These are phyloP conservation scores for Talaromyces sp. DNA, from an alignment of 2,329 filamentous ascomycete genomes.

Conservation along the genomic window DNA sequence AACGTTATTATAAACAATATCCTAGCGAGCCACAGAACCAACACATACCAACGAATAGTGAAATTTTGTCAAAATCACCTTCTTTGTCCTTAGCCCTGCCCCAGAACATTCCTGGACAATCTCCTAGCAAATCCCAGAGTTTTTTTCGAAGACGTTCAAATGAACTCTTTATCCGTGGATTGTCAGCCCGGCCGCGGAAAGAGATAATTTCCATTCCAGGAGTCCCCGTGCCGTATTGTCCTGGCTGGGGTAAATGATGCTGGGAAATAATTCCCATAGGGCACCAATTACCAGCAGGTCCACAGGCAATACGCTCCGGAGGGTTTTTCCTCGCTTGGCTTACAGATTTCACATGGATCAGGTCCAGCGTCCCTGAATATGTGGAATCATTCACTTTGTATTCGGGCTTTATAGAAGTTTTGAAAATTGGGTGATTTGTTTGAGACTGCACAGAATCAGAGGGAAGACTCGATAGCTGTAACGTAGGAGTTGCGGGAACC, in stretches of 20 bases:
- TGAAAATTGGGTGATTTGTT: slow-evolving; percentile 8
- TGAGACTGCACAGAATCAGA: slow-evolving; percentile 1
- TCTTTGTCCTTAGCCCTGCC: slow-evolving; percentile 1
- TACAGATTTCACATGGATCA: slow-evolving; percentile 3
- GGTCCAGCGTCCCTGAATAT: not conserved
- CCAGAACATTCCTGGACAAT: slow-evolving; percentile 5
- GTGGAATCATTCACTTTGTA: not conserved
- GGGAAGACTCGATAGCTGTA: not conserved
- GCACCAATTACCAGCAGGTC: slow-evolving; percentile 8
- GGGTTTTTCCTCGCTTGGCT: not conserved
- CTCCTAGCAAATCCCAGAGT: slow-evolving; percentile 4
- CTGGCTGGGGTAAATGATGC: not conserved
- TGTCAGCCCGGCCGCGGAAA: not conserved
- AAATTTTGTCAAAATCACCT: slow-evolving; percentile 1
- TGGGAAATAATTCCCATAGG: slow-evolving; percentile 11
- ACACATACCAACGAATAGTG: slow-evolving; percentile 7
- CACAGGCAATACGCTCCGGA: slow-evolving; percentile 9
- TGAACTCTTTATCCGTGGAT: slow-evolving; percentile 9
- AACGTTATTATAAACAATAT: not conserved
- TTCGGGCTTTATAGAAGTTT: slow-evolving; percentile 1
- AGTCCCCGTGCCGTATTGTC: not conserved
- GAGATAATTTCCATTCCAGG: slow-evolving; percentile 5
- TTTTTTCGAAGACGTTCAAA: slow-evolving; percentile 7
- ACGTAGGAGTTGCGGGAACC: not conserved
- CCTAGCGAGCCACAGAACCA: not conserved